A percentile compares a stretch with the other conserved stretches of the same genome.
Evolutionary conservation across 2,329 filamentous ascomycete species (phyloP).

Genomic region (Diaporthe amygdali): DNA sequence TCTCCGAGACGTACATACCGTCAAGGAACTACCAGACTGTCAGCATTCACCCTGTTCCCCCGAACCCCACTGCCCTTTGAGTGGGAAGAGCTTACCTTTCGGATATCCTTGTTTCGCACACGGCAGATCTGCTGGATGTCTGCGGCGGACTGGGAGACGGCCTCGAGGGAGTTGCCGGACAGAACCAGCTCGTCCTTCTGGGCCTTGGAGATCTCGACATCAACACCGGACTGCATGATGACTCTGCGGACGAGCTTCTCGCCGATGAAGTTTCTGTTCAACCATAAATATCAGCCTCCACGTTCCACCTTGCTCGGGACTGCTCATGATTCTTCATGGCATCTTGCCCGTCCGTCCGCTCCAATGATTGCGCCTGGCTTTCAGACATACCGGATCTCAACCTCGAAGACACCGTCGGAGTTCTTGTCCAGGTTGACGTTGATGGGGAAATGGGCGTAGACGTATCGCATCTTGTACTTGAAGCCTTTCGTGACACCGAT

Average conservation of each 20-base stretch:
- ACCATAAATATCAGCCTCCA: constrained; percentile 8
- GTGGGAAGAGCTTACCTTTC: constrained; percentile 69
- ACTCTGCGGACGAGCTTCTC: constrained; percentile 99
- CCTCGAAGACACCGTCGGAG: constrained; percentile 83
- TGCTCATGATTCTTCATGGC: background rate
- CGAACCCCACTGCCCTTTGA: background rate
- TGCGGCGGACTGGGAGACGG: constrained; percentile 96
- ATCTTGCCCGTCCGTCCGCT: background rate
- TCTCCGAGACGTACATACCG: constrained; percentile 99
- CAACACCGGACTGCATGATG: constrained; percentile 86
- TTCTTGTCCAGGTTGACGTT: constrained; percentile 99
- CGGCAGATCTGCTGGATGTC: constrained; percentile 99
- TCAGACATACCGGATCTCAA: constrained; percentile 89
- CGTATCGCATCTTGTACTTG: constrained; percentile 99
- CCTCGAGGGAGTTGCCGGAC: constrained; percentile 92
- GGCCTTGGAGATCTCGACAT: constrained; percentile 86
- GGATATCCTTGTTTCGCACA: constrained; percentile 99
- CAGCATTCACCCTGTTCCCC: background rate
- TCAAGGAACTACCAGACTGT: constrained; percentile 81
- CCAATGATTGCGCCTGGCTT: background rate
- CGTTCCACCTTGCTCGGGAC: background rate
- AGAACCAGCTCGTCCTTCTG: constrained; percentile 98
- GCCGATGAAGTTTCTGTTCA: constrained; percentile 87
- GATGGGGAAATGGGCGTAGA: constrained; percentile 99
- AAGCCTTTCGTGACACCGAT: constrained; percentile 98